Percentiles rank a stretch among this genome's conserved stretches.
Conservation (phyloP, 495 filamentous ascomycete genomes). For the Coniosporium apollinis region DNA sequence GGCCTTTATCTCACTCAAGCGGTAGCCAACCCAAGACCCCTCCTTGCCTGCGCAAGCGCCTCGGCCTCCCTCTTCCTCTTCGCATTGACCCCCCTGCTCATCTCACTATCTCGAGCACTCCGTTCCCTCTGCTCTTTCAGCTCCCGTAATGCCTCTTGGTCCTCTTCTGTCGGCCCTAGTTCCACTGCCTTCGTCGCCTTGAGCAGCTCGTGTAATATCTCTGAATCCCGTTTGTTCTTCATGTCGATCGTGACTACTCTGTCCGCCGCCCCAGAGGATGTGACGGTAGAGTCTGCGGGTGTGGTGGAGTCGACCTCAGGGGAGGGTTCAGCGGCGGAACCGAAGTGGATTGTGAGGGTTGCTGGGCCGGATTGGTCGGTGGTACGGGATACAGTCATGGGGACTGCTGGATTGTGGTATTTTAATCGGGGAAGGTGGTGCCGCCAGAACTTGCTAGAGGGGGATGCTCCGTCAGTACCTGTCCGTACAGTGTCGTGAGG, state of each 20-base stretch:
- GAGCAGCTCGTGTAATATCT: slow-evolving; percentile 55
- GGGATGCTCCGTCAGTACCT: slow-evolving; percentile 2
- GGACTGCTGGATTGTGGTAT: slow-evolving; percentile 76
- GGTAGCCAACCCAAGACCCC: too few species aligned
- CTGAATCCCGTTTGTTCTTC: slow-evolving; percentile 38
- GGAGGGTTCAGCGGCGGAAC: slow-evolving; percentile 16
- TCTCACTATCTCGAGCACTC: slow-evolving; percentile 38
- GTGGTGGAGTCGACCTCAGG: slow-evolving; percentile 15
- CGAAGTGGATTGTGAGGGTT: slow-evolving; percentile 59
- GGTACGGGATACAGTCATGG: slow-evolving; percentile 63
- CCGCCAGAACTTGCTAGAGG: slow-evolving; percentile 67
- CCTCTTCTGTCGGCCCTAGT: slow-evolving; percentile 41
- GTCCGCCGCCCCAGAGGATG: slow-evolving; percentile 23
- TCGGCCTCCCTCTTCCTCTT: slow-evolving; percentile 45
- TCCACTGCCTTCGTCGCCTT: slow-evolving; percentile 47
- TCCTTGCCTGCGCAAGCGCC: slow-evolving; percentile 20
- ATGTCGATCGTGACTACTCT: slow-evolving; percentile 40
- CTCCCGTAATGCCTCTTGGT: slow-evolving; percentile 34
- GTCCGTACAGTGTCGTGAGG: background rate
- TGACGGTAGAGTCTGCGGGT: slow-evolving; percentile 13
- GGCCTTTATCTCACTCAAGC: too few species aligned
- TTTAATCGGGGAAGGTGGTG: slow-evolving; percentile 69
- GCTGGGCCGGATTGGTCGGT: slow-evolving; percentile 39
- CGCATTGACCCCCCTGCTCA: slow-evolving; percentile 42
- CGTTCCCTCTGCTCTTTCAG: slow-evolving; percentile 38